A percentile compares a stretch with the other conserved stretches of the same genome.
Evolutionary conservation across 306 rosid species (phyloP).

Genomic region (Cicer arietinum): DNA sequence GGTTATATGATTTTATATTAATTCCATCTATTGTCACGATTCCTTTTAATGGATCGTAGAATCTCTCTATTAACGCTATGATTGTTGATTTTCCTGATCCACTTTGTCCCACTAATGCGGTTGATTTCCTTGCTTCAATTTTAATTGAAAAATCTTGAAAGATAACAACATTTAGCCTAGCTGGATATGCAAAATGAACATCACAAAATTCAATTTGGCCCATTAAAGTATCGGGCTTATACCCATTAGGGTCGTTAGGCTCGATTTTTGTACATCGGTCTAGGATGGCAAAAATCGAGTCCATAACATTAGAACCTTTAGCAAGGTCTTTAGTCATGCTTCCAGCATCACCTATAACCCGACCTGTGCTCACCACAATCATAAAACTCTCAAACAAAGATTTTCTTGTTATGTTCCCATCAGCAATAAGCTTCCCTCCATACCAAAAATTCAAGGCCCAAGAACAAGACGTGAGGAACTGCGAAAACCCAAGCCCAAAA

Average conservation of each 20-base stretch:
- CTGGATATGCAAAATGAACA: constrained; percentile 56
- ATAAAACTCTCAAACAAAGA: constrained; percentile 42
- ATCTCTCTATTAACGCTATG: constrained; percentile 59
- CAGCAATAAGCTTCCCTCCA: constrained; percentile 50
- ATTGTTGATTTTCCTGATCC: constrained; percentile 61
- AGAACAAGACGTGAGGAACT: constrained; percentile 32
- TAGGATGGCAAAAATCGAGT: constrained; percentile 42
- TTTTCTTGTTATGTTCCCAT: constrained; percentile 37
- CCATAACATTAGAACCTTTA: constrained; percentile 46
- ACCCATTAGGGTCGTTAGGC: constrained; percentile 35
- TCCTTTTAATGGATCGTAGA: constrained; percentile 61
- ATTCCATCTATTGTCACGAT: constrained; percentile 44
- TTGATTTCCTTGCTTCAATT: constrained; percentile 54
- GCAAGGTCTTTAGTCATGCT: constrained; percentile 69
- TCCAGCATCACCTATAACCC: constrained; percentile 68
- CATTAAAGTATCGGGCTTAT: constrained; percentile 24
- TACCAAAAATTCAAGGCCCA: constrained; percentile 53
- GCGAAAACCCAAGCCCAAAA: constrained; percentile 48
- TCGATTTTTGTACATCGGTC: constrained; percentile 47
- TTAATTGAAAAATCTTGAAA: constrained; percentile 48
- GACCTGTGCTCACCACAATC: constrained; percentile 49
- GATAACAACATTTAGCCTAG: constrained; percentile 52
- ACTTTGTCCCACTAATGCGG: constrained; percentile 63
- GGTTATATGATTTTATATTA: constrained; percentile 49
- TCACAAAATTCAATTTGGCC: constrained; percentile 48